These are phyloP conservation scores for Taphrina populina DNA, from an alignment of 1,139 yeast genomes.

Conservation along the genomic window DNA sequence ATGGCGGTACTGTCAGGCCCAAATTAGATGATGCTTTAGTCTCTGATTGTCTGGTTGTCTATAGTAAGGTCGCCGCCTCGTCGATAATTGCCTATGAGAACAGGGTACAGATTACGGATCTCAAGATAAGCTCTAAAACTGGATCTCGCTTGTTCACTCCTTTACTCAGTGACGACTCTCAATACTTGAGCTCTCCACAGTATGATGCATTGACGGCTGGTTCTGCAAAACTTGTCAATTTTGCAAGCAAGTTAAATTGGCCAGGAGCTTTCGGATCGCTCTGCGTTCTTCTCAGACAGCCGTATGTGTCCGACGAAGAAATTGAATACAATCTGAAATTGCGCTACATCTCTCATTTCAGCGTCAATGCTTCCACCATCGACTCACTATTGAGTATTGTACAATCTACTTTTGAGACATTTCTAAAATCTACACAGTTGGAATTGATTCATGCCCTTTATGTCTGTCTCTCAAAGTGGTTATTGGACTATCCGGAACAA, in stretches of 20 bases:
- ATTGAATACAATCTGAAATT: constrained; percentile 10
- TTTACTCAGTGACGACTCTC: background rate
- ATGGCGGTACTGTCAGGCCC: background rate
- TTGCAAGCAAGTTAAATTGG: constrained; percentile 3
- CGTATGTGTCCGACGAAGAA: constrained; percentile 10
- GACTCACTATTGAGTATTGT: background rate
- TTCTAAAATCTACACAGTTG: constrained; percentile 12
- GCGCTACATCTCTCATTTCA: background rate
- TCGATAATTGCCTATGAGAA: background rate
- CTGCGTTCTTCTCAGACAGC: constrained; percentile 1
- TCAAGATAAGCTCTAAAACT: background rate
- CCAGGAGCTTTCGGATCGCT: constrained; percentile 1
- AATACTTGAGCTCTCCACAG: background rate
- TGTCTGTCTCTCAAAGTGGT: background rate
- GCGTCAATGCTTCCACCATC: background rate
- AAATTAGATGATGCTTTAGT: background rate
- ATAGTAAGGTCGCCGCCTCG: constrained; percentile 7
- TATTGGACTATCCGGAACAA: background rate
- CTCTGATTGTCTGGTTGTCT: background rate
- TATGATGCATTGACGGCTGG: background rate
- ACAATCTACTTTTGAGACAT: background rate
- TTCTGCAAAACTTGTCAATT: background rate
- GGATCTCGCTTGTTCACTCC: background rate
- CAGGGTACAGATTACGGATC: background rate
- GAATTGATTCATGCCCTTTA: background rate